Evolutionary conservation across 768 basidiomycete genomes (phyloP), one percentile per base, ranked within the genome.

Genomic region (Lactifluus piperatus): DNA sequence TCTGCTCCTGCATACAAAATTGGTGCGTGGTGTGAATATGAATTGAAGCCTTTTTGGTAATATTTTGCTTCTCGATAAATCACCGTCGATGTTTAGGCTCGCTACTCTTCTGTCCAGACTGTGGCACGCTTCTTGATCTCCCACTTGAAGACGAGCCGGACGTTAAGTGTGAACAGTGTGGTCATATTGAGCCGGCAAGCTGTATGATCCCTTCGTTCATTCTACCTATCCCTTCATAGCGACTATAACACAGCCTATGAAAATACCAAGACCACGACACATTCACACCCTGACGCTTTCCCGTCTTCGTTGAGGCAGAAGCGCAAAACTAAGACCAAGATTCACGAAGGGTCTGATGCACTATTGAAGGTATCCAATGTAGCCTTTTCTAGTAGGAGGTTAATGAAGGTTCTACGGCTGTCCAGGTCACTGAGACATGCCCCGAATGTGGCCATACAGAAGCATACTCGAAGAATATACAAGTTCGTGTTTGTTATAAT

Each of bases 221-320:
- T 30, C 32, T 18, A 16, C 20, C 20, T 27, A 5, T 57, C 26
- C 13, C 10, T 44, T 54, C 5, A 4, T 36, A 50, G 7, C 41
- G 26, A 50, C 13, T 10, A 26, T 36, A 26, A 26, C 43, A 22
- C 65, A 97, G 94, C 92, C 3, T 98, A 95, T 70, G 94, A 97
- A 66, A 89, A 92, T 71, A 86, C 86, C 29, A 83, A 88, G 63
- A 92, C 94, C 50, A 84, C 85, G 53, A 98, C 97, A 0, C 85
- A 83, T 26, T 97, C 94, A 8, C 89, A 93, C 63, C 89, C 93
- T 0, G 91, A 94, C 56, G 95, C 97, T 3, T 97, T 98, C 71
- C 95, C 97, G 0, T 94, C 91, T 27, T 80, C 85, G 0, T 72
- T 98, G 60, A 76, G 86, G 67, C 90, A 94, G 65, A 91, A 91